Evolutionary conservation across 768 basidiomycete genomes (phyloP), one percentile per base, ranked within the genome.

Genomic region (Russula vinacea): DNA sequence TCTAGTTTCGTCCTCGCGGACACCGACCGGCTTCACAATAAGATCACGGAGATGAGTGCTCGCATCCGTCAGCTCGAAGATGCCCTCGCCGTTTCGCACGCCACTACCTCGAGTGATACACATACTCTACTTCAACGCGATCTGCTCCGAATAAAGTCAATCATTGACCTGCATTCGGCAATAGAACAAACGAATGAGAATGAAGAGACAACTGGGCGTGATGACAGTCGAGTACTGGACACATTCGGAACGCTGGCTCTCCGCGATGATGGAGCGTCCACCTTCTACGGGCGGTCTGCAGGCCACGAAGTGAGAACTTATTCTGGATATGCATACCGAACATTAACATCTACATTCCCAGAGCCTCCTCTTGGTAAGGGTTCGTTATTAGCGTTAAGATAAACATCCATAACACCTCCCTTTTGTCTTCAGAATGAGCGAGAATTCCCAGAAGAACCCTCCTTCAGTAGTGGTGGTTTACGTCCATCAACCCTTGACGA

Each of bases 61-160:
- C 83, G 88, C 26, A 88, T 89, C 55, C 83, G 87, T 32, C 84
- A 82, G 60, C 82, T 89, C 33, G 88, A 89, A 73, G 86, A 88
- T 68, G 88, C 87, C 7, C 78, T 89, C 6, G 76, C 78, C 6
- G 78, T 83, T 58, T 71, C 84, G 10, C 84, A 89, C 40, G 75
- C 80, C 22, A 49, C 14, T 35, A 22, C 80, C 17, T 77, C 80
- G 0, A 70, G 69, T 42, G 85, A 88, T 32, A 62, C 78, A 0
- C 88, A 89, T 70, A 85, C 87, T 7, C 74, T 89, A 2, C 76
- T 89, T 11, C 71, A 77, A 37, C 79, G 85, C 5, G 86, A 89
- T 2, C 75, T 87, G 37, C 77, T 88, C 17, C 81, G 80, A 35
- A 78, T 88, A 68, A 89, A 89, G 70, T 88, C 84, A 0, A 84